Conservation (phyloP, 495 filamentous ascomycete species). For the Tricharina praecox region DNA sequence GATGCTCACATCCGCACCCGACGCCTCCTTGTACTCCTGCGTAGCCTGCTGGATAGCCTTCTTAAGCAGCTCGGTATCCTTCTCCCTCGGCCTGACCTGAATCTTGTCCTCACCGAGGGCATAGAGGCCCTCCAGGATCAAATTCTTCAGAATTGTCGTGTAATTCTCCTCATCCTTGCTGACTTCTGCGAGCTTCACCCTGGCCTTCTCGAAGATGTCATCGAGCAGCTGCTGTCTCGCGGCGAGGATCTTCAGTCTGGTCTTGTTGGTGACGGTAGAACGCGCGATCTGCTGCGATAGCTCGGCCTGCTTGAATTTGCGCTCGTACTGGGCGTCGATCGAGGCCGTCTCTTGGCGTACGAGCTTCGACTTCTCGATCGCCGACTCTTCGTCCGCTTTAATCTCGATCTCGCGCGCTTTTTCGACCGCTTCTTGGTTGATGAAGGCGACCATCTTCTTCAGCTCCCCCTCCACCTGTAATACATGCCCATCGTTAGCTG, state of each 20-base stretch:
- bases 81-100: constrained; percentile 54
- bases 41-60: constrained; percentile 58
- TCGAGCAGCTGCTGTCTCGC: constrained; percentile 82
- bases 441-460: constrained; percentile 99
- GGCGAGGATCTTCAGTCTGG: constrained; percentile 67
- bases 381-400: constrained; percentile 96
- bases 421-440: constrained; percentile 91
- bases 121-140: constrained; percentile 84
- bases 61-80: constrained; percentile 54
- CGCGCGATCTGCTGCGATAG: constrained; percentile 96
- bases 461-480: constrained; percentile 87
- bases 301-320: constrained; percentile 92
- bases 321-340: constrained; percentile 85
- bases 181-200: constrained; percentile 46
- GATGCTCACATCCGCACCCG: constrained; percentile 45
- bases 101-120: constrained; percentile 65
- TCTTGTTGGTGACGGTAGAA: constrained; percentile 88
- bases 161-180: constrained; percentile 56
- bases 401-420: constrained; percentile 93
- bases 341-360: constrained; percentile 81
- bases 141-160: constrained; percentile 50
- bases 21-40: constrained; percentile 62
- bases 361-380: constrained; percentile 95
- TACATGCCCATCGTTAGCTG: too few relatives aligned
- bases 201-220: constrained; percentile 68